These are phyloP conservation scores for Phalaenopsis hybrid DNA, from an alignment of 116 monocot genomes.

Conservation along the genomic window DNA sequence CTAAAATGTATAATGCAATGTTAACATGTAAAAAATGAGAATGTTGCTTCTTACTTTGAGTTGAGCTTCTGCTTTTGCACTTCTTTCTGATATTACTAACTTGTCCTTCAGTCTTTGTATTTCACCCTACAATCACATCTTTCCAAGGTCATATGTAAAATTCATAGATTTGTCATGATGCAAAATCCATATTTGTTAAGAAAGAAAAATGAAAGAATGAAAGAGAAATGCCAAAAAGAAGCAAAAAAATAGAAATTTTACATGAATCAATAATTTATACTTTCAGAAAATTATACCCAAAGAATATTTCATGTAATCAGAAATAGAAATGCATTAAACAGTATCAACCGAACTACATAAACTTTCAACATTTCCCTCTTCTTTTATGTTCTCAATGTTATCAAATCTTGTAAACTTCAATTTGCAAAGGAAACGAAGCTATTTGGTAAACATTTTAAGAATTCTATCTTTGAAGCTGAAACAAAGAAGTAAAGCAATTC, in stretches of 20 bases:
- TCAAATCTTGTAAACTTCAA: background rate
- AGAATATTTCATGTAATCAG: no score
- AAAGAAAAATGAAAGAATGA: no score
- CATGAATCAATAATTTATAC: no score
- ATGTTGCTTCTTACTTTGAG: slow-evolving; percentile 37
- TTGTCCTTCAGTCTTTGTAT: slow-evolving; percentile 50
- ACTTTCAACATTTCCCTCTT: background rate
- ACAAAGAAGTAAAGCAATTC: background rate
- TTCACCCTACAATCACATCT: slow-evolving; percentile 39
- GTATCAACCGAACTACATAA: background rate
- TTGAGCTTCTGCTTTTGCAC: slow-evolving; percentile 43
- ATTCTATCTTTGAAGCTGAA: background rate
- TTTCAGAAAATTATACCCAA: no score
- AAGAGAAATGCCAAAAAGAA: no score
- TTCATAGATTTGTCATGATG: background rate
- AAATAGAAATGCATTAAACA: no score
- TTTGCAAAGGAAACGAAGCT: background rate
- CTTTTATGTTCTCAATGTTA: background rate
- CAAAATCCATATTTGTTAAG: no score
- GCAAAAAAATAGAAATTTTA: no score
- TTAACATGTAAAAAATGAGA: background rate
- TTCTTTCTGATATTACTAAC: slow-evolving; percentile 43
- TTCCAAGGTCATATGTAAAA: background rate
- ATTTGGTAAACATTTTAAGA: background rate
- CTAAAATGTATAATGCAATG: background rate